Percentiles rank a stretch among this genome's conserved stretches.
These are phyloP conservation scores for Nakazawaea molendinolei DNA, from an alignment of 805 yeast genomes.

Conservation along the genomic window DNA sequence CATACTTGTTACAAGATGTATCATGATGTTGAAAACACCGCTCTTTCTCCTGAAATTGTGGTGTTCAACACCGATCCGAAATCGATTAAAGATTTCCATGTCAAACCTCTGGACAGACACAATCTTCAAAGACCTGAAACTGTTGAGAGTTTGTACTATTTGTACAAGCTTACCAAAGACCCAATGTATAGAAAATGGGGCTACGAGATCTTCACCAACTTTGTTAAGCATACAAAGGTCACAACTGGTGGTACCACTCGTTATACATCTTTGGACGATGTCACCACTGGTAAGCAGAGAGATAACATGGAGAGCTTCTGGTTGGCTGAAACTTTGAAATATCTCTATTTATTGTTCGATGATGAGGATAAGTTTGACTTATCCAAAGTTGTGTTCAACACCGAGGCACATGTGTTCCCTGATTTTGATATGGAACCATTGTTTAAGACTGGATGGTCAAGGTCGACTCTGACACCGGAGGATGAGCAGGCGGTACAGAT, in stretches of 20 bases:
- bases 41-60: conserved; percentile 84
- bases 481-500: neutral
- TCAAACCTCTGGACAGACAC: conserved; percentile 70
- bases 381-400: conserved; percentile 70
- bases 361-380: conserved; percentile 58
- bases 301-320: conserved; percentile 91
- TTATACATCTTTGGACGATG: conserved; percentile 64
- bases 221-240: conserved; percentile 52
- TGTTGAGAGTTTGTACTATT: conserved; percentile 76
- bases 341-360: conserved; percentile 63
- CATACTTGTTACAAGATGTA: conserved; percentile 83
- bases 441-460: conserved; percentile 59
- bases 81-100: conserved; percentile 47
- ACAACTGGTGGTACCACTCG: conserved; percentile 43
- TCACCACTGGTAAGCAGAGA: conserved; percentile 42
- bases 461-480: conserved; percentile 19
- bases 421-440: conserved; percentile 42
- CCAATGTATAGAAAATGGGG: conserved; percentile 85
- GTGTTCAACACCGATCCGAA: conserved; percentile 60
- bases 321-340: conserved; percentile 90
- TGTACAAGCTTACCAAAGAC: conserved; percentile 77
- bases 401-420: conserved; percentile 95
- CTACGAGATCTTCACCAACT: conserved; percentile 72
- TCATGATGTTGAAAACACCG: conserved; percentile 59
- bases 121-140: conserved; percentile 92